These are phyloP conservation scores for Austroboletus novae-zelandiae DNA, from an alignment of 1,284 basidiomycete genomes.

Conservation along the genomic window DNA sequence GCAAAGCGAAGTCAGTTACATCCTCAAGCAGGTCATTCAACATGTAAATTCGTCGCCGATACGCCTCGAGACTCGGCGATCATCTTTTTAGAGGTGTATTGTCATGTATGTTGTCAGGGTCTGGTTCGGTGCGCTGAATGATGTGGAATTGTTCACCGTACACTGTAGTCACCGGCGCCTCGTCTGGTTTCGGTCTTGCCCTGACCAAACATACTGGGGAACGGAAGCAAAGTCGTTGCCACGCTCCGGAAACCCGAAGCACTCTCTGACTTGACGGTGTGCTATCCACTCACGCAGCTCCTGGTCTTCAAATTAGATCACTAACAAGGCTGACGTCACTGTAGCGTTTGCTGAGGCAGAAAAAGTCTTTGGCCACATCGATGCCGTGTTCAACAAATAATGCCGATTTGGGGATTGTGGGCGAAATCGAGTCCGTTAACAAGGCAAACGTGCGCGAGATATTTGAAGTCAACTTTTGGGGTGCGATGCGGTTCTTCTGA, in stretches of 20 bases:
- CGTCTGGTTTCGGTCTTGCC: slow-evolving; percentile 26
- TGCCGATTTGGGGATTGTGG: background rate
- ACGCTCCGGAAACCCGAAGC: slow-evolving; percentile 31
- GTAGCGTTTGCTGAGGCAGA: slow-evolving; percentile 35
- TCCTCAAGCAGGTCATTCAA: no score
- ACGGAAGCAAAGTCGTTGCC: slow-evolving; percentile 35
- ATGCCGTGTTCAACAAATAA: background rate
- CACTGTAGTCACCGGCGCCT: slow-evolving; percentile 25
- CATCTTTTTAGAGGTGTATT: no score
- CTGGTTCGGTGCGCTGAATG: slow-evolving; percentile 16
- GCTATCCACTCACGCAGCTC: slow-evolving; percentile 31
- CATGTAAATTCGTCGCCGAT: slow-evolving; percentile 29
- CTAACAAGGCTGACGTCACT: slow-evolving; percentile 22
- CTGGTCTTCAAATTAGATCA: slow-evolving; percentile 42
- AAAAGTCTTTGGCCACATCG: background rate
- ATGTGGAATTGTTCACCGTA: background rate
- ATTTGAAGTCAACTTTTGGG: slow-evolving; percentile 36
- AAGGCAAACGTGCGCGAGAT: slow-evolving; percentile 22
- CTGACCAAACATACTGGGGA: slow-evolving; percentile 22
- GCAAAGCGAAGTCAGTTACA: no score
- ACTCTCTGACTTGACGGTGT: slow-evolving; percentile 27
- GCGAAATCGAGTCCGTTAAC: slow-evolving; percentile 9
- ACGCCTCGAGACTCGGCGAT: no score
- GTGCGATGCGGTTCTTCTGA: slow-evolving; percentile 29
- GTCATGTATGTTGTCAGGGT: slow-evolving; percentile 19